Evolutionary conservation across 139 green algal genomes (phyloP).

Genomic region (Edaphochlamys debaryana): DNA sequence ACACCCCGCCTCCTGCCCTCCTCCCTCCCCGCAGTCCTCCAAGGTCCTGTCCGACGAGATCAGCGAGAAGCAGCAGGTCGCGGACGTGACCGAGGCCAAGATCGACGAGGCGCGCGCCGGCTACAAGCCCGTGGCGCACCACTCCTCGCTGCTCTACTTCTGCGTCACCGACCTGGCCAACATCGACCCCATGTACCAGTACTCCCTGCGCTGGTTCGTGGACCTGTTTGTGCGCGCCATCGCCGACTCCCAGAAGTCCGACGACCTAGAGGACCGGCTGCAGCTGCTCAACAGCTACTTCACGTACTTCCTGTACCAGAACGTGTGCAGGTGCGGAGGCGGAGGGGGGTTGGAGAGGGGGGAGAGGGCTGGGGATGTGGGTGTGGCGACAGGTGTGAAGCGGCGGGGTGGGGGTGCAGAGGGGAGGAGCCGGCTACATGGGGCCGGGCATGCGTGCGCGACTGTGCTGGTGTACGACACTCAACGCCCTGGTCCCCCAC

Average conservation of each 20-base stretch:
- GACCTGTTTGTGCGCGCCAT: constrained; percentile 73
- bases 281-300: constrained; percentile 76
- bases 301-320: constrained; percentile 81
- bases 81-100: constrained; percentile 84
- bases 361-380: neutral
- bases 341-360: neutral
- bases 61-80: constrained; percentile 76
- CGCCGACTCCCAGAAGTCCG: constrained; percentile 54
- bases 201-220: constrained; percentile 76
- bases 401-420: too few species aligned
- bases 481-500: too few species aligned
- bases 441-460: too few species aligned
- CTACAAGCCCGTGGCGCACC: constrained; percentile 79
- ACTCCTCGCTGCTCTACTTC: constrained; percentile 81
- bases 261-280: constrained; percentile 71
- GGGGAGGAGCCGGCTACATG: neutral
- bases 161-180: constrained; percentile 70
- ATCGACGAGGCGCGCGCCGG: constrained; percentile 79
- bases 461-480: too few species aligned
- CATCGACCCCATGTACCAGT: constrained; percentile 86
- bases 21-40: constrained; percentile 44
- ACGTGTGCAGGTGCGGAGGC: constrained; percentile 72
- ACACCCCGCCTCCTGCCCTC: too few species aligned
- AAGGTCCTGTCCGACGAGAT: constrained; percentile 84
- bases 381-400: too few species aligned